Evolutionary conservation across 495 filamentous ascomycete genomes (phyloP), one percentile per base, ranked within the genome.

Genomic region (Beverwykella pulmonaria): DNA sequence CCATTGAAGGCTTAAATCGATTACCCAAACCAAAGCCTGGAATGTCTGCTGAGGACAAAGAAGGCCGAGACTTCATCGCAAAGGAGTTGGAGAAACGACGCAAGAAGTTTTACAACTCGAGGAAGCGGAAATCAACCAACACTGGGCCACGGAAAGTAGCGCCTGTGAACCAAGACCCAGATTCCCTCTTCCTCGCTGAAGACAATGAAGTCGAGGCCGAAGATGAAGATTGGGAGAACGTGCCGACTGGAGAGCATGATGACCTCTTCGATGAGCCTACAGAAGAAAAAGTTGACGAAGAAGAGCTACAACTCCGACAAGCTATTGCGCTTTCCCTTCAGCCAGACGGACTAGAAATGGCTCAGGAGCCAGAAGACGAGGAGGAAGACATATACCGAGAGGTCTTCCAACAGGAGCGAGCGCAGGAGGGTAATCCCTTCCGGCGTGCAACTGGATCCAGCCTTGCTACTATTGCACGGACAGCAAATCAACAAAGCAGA

Each of bases 1-100:
- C 94, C 1, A 90, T 98, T 46, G 93, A 95, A 75, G 94, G 94
- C 1, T 69, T 98, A 27, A 98, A 98, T 69, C 81, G 94, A 55
- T 76, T 98, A 47, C 93, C 93, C 0, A 96, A 89, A 68, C 69
- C 65, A 9, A 64, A 63, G 48, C 58, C 60, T 23, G 19, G 53
- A 0, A 8, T 53, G 36, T 50, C 39, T 27, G 53, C 69, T n/a
- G 66, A 50, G 46, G 49, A 61, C 8, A 62, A 68, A 20, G 67
- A 67, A 34, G 52, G 47, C n/a, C 54, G 55, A n/a, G 61, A 69
- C 15, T 64, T 72, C 19, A 59, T 59, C 57, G 67, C 76, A 19
- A 71, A 78, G 6, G 82, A 82, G 30, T 68, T 79, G 5, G 69
- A 74, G 14, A 79, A 81, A 41, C 76, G 80, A 60, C 77, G 81